Evolutionary conservation across 805 yeast genomes (phyloP).

Genomic region (Suhomyces xylopsoci): DNA sequence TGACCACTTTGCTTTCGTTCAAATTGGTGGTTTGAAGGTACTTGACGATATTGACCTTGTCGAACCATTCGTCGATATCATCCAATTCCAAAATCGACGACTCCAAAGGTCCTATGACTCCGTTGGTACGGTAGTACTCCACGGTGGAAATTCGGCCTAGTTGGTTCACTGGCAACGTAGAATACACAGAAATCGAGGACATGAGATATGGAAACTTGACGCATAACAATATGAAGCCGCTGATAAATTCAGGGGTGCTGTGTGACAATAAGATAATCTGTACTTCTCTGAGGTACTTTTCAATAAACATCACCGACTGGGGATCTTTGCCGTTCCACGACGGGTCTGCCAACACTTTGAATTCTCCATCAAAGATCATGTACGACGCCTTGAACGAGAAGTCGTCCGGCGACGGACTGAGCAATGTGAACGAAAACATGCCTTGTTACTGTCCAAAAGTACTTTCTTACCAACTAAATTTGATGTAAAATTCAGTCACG

Average conservation of each 20-base stretch:
- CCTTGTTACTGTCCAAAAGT: background rate
- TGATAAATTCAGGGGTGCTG: slow-evolving; percentile 72
- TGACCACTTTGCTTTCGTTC: slow-evolving; percentile 58
- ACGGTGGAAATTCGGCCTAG: slow-evolving; percentile 81
- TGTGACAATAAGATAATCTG: slow-evolving; percentile 83
- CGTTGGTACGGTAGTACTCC: slow-evolving; percentile 73
- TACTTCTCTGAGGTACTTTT: slow-evolving; percentile 38
- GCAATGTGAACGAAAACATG: slow-evolving; percentile 38
- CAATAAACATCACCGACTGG: slow-evolving; percentile 32
- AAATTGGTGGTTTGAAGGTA: slow-evolving; percentile 73
- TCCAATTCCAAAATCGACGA: slow-evolving; percentile 57
- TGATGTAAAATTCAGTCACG: background rate
- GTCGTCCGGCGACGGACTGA: slow-evolving; percentile 27
- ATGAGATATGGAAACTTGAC: slow-evolving; percentile 51
- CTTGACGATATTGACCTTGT: slow-evolving; percentile 64
- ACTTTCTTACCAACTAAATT: background rate
- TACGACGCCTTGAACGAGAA: slow-evolving; percentile 45
- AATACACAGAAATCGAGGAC: slow-evolving; percentile 69
- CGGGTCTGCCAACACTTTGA: slow-evolving; percentile 66
- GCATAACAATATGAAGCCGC: slow-evolving; percentile 73
- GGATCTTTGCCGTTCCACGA: slow-evolving; percentile 61
- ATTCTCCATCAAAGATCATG: slow-evolving; percentile 52
- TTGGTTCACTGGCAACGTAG: slow-evolving; percentile 87
- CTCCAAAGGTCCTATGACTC: slow-evolving; percentile 70
- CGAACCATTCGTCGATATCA: slow-evolving; percentile 81